phyloP scores from a whole-genome alignment of 2,329 filamentous ascomycete genomes.

The Verticillium dahliae region DNA sequence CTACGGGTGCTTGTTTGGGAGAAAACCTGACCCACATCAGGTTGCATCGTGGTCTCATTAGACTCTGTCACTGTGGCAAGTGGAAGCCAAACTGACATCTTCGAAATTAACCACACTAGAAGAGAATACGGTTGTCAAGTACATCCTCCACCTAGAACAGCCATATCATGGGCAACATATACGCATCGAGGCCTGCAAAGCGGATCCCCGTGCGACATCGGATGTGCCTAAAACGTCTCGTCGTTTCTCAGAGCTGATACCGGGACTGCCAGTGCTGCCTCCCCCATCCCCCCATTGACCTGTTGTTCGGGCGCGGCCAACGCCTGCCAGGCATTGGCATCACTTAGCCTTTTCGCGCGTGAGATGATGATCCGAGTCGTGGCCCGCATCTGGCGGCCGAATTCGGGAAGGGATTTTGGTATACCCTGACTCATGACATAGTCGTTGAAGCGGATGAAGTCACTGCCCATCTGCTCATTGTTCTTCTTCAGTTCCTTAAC shows the following conservation, averaged over 20 bases:
- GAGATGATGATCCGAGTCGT: slow-evolving; percentile 52
- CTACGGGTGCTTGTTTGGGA: no score
- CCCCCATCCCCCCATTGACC: background rate
- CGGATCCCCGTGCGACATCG: background rate
- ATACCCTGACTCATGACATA: slow-evolving; percentile 52
- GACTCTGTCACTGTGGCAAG: no score
- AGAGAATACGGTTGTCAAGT: no score
- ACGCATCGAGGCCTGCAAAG: no score
- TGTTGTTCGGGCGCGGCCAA: background rate
- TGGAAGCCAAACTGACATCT: no score
- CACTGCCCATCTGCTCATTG: slow-evolving; percentile 67
- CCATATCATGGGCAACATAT: no score
- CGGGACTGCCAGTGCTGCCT: slow-evolving; percentile 1
- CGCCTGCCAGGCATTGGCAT: background rate
- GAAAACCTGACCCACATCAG: no score
- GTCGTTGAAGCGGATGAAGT: slow-evolving; percentile 63
- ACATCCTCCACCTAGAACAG: no score
- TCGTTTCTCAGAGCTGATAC: background rate
- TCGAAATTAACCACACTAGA: no score
- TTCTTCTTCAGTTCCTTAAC: slow-evolving; percentile 63
- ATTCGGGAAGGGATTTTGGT: slow-evolving; percentile 48
- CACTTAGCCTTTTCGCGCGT: slow-evolving; percentile 38
- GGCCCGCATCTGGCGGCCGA: slow-evolving; percentile 49
- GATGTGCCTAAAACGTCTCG: slow-evolving; percentile 10
- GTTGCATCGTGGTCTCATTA: no score